These are phyloP conservation scores for Euphrasia confusa DNA, from an alignment of 257 asterid genomes.

Conservation along the genomic window DNA sequence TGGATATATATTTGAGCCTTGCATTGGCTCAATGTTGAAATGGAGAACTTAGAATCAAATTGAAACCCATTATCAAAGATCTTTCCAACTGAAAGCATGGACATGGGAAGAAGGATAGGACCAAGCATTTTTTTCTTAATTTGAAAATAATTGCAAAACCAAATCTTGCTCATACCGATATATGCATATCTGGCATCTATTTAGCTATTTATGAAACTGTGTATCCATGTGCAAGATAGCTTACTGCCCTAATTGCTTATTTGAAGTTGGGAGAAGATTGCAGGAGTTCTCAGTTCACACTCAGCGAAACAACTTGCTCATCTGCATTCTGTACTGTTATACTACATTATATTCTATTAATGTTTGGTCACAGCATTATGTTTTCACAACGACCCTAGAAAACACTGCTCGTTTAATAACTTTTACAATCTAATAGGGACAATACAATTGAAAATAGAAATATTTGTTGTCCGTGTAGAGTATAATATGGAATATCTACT, in stretches of 20 bases:
- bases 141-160: background rate
- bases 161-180: background rate
- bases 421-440: conserved; percentile 3
- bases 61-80: background rate
- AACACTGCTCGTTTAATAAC: background rate
- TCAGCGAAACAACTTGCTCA: background rate
- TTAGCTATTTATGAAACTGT: background rate
- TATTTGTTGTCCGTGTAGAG: background rate
- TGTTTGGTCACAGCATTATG: conserved; percentile 9
- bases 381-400: conserved; percentile 10
- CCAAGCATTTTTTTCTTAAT: background rate
- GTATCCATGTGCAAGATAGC: background rate
- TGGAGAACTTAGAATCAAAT: background rate
- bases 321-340: background rate
- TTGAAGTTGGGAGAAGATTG: conserved; percentile 4
- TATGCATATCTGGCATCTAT: conserved; percentile 5
- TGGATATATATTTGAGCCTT: background rate
- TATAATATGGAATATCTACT: background rate
- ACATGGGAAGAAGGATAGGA: conserved; percentile 3
- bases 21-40: conserved; percentile 7
- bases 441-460: background rate
- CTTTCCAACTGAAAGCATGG: background rate
- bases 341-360: background rate
- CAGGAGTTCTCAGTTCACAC: conserved; percentile 4
- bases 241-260: background rate